Base-by-base conservation (phyloP, 192 early-diverging fungal genomes). In the Podila epigama region DNA sequence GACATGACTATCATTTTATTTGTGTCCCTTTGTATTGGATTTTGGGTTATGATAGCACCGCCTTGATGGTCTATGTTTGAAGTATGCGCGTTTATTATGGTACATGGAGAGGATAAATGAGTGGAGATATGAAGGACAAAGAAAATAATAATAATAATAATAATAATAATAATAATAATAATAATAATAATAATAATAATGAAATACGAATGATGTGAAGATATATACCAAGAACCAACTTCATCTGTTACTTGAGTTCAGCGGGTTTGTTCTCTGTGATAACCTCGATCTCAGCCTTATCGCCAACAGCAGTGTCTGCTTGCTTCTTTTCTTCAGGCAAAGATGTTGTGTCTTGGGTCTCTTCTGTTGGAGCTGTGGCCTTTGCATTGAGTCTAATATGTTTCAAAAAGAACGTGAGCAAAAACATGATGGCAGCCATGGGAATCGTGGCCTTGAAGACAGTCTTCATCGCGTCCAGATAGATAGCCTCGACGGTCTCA, bases 391-490 rank as follows among this genome's bases (percentile, higher is more conserved):
- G 40, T 20, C 73, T 39, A 2, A 68, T 55, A 33, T 77, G 73
- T 32, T 48, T 51, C 39, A 77, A 35, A 12, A 60, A 58, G n/a
- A 77, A 68, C 5, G 73, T 68, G 56, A 77, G 42, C 36, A 77
- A 20, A 28, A 68, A 68, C 73, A 68, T 68, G 3, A 77, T 39
- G 16, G 51, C 73, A 10, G 73, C 73, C 73, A 77, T 77, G 12
- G 73, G 73, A 32, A 77, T 68, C 27, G 73, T 77, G 5, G 73
- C 73, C 50, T 77, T 77, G 56, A 77, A 77, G 7, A 77, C 73
- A 7, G 54, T 68, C 56, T 64, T 77, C 73, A 77, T 77, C 20
- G 59, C 56, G 9, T 77, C 40, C 39, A 77, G 41, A 59, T 77
- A 77, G 37, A 77, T 68, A 0, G 7, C 55, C 40, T 77, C 73